Conservation (phyloP, 2,329 filamentous ascomycete genomes). For the Aspergillus intermedius region DNA sequence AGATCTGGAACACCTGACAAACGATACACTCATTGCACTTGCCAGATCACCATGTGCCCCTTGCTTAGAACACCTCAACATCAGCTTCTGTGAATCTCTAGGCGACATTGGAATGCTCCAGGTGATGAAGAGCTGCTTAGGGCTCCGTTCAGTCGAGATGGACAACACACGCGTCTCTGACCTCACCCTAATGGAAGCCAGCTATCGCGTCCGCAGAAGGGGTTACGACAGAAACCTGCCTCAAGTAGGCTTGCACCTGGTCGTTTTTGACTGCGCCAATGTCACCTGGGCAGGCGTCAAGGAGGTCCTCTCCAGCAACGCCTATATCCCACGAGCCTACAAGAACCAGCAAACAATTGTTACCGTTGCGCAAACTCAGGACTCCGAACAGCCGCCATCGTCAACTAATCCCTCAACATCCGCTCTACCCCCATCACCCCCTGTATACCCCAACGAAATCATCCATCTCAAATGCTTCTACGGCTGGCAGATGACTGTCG, state of each 20-base stretch:
- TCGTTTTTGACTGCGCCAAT: constrained; percentile 85
- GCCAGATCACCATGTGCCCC: constrained; percentile 68
- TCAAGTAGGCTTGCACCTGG: constrained; percentile 62
- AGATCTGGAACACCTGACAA: constrained; percentile 71
- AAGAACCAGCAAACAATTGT: constrained; percentile 22
- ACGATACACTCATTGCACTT: constrained; percentile 65
- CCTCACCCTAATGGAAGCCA: constrained; percentile 76
- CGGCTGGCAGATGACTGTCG: constrained; percentile 88
- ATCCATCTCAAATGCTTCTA: constrained; percentile 91
- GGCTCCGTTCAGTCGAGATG: constrained; percentile 68
- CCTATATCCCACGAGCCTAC: constrained; percentile 57
- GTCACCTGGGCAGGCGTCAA: constrained; percentile 89
- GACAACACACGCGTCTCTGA: constrained; percentile 93
- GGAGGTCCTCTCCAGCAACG: constrained; percentile 79
- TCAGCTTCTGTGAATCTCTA: constrained; percentile 84
- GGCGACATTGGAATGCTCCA: constrained; percentile 79
- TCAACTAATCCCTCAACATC: constrained; percentile 15
- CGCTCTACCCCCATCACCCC: constrained; percentile 18
- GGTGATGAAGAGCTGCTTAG: constrained; percentile 67
- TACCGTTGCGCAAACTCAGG: constrained; percentile 27
- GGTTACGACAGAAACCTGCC: constrained; percentile 47
- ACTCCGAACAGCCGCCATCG: constrained; percentile 10
- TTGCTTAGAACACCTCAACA: constrained; percentile 69
- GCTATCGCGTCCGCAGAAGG: constrained; percentile 67
- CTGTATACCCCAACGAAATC: constrained; percentile 63